Evolutionary conservation across 352 stramenopile species (phyloP).

Genomic region (Phytophthora capsici): DNA sequence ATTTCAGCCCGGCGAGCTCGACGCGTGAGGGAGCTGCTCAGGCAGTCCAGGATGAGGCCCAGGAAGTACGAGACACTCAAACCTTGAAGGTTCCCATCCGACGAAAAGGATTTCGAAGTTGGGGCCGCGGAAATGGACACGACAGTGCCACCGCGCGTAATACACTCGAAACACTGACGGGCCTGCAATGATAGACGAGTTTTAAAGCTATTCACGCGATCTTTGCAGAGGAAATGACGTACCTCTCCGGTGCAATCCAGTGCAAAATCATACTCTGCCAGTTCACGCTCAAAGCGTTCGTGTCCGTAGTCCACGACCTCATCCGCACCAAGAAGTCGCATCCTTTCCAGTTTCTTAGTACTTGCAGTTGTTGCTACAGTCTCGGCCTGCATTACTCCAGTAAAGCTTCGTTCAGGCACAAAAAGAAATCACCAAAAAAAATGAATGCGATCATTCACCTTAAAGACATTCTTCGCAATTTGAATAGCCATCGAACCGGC

Average conservation of each 20-base stretch:
- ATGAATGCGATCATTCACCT: too few relatives aligned
- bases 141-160: conserved; percentile 59
- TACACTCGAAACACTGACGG: conserved; percentile 67
- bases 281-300: conserved; percentile 67
- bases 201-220: background rate
- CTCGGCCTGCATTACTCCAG: conserved; percentile 37
- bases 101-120: conserved; percentile 42
- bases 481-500: conserved; percentile 78
- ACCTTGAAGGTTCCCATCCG: conserved; percentile 35
- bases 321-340: conserved; percentile 72
- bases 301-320: conserved; percentile 77
- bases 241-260: conserved; percentile 82
- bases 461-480: conserved; percentile 79
- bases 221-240: background rate
- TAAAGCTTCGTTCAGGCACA: background rate
- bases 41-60: conserved; percentile 56
- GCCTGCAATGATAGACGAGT: conserved; percentile 32
- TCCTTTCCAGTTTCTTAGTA: conserved; percentile 64
- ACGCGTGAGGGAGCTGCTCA: conserved; percentile 63
- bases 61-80: conserved; percentile 56
- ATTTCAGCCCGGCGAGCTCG: conserved; percentile 58
- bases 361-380: conserved; percentile 79
- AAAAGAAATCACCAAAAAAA: too few relatives aligned
- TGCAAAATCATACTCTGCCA: conserved; percentile 79
- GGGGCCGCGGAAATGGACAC: conserved; percentile 71